phyloP scores from a whole-genome alignment of 2,329 filamentous ascomycete species.

The Stenocarpella maydis region DNA sequence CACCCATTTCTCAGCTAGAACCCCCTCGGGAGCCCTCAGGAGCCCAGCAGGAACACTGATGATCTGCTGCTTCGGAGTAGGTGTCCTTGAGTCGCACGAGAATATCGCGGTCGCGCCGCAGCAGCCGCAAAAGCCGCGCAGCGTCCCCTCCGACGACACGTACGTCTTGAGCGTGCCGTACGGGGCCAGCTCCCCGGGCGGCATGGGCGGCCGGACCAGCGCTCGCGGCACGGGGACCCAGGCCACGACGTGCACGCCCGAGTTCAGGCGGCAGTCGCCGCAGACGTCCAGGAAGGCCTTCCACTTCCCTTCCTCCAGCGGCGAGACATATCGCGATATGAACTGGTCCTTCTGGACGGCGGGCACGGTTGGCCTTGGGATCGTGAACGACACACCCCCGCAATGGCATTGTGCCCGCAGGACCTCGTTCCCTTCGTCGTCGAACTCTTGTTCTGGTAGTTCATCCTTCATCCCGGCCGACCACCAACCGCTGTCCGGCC shows the following conservation, averaged over 20 bases:
- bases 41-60: conserved; percentile 55
- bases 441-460: conserved; percentile 42
- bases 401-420: conserved; percentile 56
- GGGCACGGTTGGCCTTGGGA: conserved; percentile 49
- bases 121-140: conserved; percentile 54
- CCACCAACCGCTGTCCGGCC: conserved; percentile 41
- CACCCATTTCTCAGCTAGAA: conserved; percentile 55
- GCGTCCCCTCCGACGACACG: conserved; percentile 48
- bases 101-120: conserved; percentile 57
- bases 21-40: conserved; percentile 53
- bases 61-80: conserved; percentile 45
- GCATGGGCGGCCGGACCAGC: conserved; percentile 48
- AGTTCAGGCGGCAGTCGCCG: conserved; percentile 53
- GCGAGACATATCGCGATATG: conserved; percentile 47
- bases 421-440: conserved; percentile 47
- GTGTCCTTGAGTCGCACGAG: conserved; percentile 41
- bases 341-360: conserved; percentile 43
- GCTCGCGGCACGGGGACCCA: conserved; percentile 54
- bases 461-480: conserved; percentile 35
- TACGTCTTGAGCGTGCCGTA: conserved; percentile 56
- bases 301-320: conserved; percentile 52
- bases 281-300: conserved; percentile 51
- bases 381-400: conserved; percentile 56
- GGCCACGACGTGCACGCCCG: conserved; percentile 51
- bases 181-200: conserved; percentile 44